These are phyloP conservation scores for Fraxinus velutina DNA, from an alignment of 305 asterid species.

Conservation along the genomic window DNA sequence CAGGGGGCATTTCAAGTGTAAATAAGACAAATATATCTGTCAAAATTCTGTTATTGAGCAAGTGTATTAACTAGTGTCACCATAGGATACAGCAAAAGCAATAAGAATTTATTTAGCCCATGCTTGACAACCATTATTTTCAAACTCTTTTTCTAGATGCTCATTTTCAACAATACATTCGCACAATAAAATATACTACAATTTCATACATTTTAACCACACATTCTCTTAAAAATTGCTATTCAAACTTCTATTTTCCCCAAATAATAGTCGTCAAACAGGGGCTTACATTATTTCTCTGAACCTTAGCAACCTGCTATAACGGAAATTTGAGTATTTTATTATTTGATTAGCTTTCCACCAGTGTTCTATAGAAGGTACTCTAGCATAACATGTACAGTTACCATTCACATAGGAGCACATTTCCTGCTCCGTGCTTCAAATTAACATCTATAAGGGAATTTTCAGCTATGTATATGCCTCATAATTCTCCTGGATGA, in stretches of 20 bases:
- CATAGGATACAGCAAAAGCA: neutral
- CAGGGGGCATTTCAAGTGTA: neutral
- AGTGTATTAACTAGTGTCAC: neutral
- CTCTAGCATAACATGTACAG: neutral
- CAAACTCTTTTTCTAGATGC: too few relatives aligned
- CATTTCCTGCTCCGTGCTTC: neutral
- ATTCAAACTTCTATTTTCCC: too few relatives aligned
- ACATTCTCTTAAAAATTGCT: too few relatives aligned
- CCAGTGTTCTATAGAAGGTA: neutral
- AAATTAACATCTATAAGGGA: neutral
- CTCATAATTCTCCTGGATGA: conserved; percentile 3
- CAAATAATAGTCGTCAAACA: too few relatives aligned
- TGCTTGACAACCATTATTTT: too few relatives aligned
- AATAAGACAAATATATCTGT: neutral
- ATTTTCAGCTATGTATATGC: conserved; percentile 3
- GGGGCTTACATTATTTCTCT: neutral
- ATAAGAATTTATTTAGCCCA: neutral
- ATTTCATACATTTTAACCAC: too few relatives aligned
- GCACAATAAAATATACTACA: too few relatives aligned
- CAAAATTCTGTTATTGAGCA: neutral
- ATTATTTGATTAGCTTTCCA: neutral
- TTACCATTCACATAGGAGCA: neutral
- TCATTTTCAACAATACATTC: too few relatives aligned
- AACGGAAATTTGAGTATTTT: neutral
- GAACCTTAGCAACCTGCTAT: neutral